Conservation (phyloP, 306 rosid species). For the Prunus kanzakura region DNA sequence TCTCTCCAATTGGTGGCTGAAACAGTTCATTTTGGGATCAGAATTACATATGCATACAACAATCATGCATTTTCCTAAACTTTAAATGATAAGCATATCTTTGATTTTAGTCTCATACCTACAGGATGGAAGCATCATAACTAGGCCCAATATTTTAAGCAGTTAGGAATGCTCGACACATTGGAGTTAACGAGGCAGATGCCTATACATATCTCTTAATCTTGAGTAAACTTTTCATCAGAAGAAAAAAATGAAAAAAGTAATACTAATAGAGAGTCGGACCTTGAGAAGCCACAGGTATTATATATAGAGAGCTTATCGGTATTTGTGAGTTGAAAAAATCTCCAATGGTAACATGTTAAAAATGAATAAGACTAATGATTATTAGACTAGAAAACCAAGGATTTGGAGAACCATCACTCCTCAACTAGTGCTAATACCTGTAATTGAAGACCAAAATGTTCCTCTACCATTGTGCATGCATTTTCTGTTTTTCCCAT, state of each 20-base stretch:
- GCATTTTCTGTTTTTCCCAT: slow-evolving; percentile 90
- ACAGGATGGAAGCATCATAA: not conserved
- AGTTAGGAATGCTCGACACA: not conserved
- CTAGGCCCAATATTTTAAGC: not conserved
- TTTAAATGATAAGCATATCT: not conserved
- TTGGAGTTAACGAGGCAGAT: not conserved
- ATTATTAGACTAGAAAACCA: not conserved
- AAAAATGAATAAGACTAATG: not conserved
- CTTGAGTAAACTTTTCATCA: not conserved
- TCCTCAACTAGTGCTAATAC: slow-evolving; percentile 31
- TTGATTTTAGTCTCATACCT: not conserved
- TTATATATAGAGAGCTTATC: not conserved
- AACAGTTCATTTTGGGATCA: slow-evolving; percentile 19
- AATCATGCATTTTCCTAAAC: slow-evolving; percentile 1
- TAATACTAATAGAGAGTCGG: not conserved
- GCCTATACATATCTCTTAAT: not conserved
- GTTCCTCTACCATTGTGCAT: slow-evolving; percentile 52
- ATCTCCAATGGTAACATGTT: not conserved
- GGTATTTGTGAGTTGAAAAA: not conserved
- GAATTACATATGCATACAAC: slow-evolving; percentile 8
- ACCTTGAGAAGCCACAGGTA: not conserved
- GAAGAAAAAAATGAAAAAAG: not conserved
- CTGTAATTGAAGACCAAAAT: slow-evolving; percentile 90
- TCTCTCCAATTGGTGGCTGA: slow-evolving; percentile 85
- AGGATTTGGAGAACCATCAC: not conserved